A percentile compares a stretch with the other conserved stretches of the same genome.
Conservation (phyloP, 2,329 filamentous ascomycete species). For the Sphaerulina populicola region DNA sequence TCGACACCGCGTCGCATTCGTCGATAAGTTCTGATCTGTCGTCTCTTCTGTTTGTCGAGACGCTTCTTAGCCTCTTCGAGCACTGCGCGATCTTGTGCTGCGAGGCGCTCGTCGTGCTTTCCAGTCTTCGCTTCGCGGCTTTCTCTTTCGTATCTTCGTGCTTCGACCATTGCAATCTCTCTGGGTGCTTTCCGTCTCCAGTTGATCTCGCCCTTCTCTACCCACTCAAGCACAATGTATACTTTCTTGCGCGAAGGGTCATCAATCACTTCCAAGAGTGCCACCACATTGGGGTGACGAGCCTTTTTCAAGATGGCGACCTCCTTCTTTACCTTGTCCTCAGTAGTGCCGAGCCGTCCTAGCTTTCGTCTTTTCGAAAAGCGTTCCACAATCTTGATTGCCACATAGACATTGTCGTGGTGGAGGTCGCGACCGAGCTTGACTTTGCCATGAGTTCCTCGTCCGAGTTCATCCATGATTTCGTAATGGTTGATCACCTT, state of each 20-base stretch:
- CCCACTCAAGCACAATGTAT: conserved; percentile 93
- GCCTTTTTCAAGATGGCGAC: conserved; percentile 98
- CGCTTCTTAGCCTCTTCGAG: conserved; percentile 43
- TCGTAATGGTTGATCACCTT: conserved; percentile 98
- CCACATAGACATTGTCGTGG: conserved; percentile 62
- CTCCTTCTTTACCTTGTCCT: conserved; percentile 84
- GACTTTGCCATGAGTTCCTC: conserved; percentile 94
- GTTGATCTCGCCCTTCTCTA: conserved; percentile 84
- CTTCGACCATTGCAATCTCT: conserved; percentile 75
- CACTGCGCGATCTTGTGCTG: conserved; percentile 40
- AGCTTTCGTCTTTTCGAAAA: conserved; percentile 88
- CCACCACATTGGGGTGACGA: conserved; percentile 92
- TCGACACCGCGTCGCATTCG: conserved; percentile 22
- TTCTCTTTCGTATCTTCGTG: conserved; percentile 67
- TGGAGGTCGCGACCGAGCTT: conserved; percentile 79
- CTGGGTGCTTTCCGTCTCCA: conserved; percentile 86
- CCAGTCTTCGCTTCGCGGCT: conserved; percentile 37
- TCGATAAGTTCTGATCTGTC: conserved; percentile 31
- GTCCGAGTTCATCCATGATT: conserved; percentile 89
- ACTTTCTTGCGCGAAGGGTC: conserved; percentile 95
- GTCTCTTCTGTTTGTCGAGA: conserved; percentile 46
- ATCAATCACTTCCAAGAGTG: conserved; percentile 91
- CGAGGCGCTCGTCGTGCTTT: conserved; percentile 37
- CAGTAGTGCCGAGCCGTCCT: conserved; percentile 62
- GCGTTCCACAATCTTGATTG: conserved; percentile 96